These are phyloP conservation scores for Ilyonectria destructans DNA, from an alignment of 2,329 filamentous ascomycete genomes.

Conservation along the genomic window DNA sequence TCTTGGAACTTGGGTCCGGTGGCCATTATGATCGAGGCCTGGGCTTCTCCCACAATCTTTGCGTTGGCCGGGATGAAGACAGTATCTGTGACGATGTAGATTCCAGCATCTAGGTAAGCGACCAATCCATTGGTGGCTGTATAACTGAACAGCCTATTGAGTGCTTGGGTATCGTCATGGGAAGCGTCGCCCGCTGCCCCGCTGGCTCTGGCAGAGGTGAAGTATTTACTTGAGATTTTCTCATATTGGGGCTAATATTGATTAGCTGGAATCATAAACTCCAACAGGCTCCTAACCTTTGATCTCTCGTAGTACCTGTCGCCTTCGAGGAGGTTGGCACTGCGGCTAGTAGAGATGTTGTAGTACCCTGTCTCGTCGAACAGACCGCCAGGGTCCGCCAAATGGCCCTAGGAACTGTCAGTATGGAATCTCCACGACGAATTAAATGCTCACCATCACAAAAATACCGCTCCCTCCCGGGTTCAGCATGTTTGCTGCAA, in stretches of 20 bases:
- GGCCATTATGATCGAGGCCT: conserved; percentile 69
- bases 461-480: conserved; percentile 39
- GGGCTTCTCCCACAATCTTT: conserved; percentile 74
- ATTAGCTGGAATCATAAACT: conserved; percentile 3
- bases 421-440: neutral
- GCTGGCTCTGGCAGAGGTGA: conserved; percentile 76
- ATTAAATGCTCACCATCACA: conserved; percentile 44
- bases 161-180: conserved; percentile 81
- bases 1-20: conserved; percentile 71
- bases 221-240: conserved; percentile 69
- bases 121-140: conserved; percentile 69
- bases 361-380: conserved; percentile 46
- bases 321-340: conserved; percentile 65
- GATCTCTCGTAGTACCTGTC: conserved; percentile 78
- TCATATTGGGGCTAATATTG: conserved; percentile 76
- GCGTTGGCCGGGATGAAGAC: conserved; percentile 64
- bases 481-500: conserved; percentile 33
- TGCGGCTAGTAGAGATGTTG: conserved; percentile 36
- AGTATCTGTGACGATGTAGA: conserved; percentile 74
- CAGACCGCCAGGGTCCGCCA: conserved; percentile 41
- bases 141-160: conserved; percentile 70
- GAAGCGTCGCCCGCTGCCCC: conserved; percentile 75
- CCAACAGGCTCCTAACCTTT: conserved; percentile 59
- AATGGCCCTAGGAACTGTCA: conserved; percentile 46
- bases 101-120: conserved; percentile 74